These are phyloP conservation scores for Aegilops speltoides DNA, from an alignment of 176 grass and related monocot genomes.

Conservation along the genomic window DNA sequence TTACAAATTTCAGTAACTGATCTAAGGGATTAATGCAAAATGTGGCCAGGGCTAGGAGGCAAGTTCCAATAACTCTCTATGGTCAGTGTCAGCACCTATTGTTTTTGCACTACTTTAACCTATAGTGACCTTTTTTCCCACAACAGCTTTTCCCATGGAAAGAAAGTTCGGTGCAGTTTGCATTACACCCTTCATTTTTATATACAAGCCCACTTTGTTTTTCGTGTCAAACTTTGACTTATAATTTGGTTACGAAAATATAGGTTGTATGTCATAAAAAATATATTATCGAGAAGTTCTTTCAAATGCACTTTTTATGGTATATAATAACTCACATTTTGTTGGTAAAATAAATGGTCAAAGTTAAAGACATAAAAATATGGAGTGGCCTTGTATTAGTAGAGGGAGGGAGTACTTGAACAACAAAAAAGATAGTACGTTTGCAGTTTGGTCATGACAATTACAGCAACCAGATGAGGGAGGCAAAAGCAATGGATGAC, in stretches of 20 bases:
- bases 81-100: background rate
- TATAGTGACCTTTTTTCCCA: background rate
- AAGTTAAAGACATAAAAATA: too few relatives aligned
- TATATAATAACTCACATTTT: too few relatives aligned
- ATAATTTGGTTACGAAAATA: too few relatives aligned
- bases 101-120: background rate
- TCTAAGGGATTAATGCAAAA: background rate
- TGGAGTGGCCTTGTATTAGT: too few relatives aligned
- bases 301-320: too few relatives aligned
- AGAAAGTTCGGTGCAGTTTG: background rate
- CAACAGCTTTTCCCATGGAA: background rate
- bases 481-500: background rate
- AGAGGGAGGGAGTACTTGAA: background rate
- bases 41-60: background rate
- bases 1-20: background rate
- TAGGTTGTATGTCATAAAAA: too few relatives aligned
- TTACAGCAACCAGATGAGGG: background rate
- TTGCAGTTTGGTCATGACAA: background rate
- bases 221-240: too few relatives aligned
- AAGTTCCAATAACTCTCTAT: background rate
- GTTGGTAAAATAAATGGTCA: too few relatives aligned
- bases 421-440: background rate
- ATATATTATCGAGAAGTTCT: too few relatives aligned
- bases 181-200: too few relatives aligned
- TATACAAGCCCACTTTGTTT: too few relatives aligned